A percentile compares a stretch with the other conserved stretches of the same genome.
Evolutionary conservation across 1,284 basidiomycete genomes (phyloP).

Genomic region (Blastosporella zonata): DNA sequence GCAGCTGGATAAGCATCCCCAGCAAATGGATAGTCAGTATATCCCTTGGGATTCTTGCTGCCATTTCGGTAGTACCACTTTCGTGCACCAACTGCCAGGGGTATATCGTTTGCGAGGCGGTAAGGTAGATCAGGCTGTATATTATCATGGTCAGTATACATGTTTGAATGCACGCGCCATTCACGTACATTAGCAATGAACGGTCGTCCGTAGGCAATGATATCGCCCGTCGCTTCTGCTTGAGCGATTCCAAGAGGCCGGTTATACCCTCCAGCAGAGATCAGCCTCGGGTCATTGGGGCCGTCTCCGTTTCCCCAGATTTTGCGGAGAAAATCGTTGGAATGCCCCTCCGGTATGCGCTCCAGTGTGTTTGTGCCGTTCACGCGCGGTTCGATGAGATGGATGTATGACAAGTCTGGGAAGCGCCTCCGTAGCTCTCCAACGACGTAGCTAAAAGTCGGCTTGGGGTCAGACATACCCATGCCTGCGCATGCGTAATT

Average conservation of each 20-base stretch:
- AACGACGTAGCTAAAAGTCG: slow-evolving; percentile 8
- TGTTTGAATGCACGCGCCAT: neutral
- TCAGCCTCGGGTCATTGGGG: slow-evolving; percentile 17
- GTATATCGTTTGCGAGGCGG: slow-evolving; percentile 32
- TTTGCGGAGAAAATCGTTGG: slow-evolving; percentile 20
- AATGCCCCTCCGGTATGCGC: slow-evolving; percentile 1
- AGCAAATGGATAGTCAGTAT: slow-evolving; percentile 36
- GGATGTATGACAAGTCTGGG: slow-evolving; percentile 6
- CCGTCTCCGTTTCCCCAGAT: slow-evolving; percentile 15
- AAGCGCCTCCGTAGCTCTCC: neutral
- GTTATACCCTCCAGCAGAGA: slow-evolving; percentile 29
- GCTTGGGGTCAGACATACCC: slow-evolving; percentile 10
- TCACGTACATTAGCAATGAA: slow-evolving; percentile 40
- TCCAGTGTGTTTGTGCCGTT: slow-evolving; percentile 3
- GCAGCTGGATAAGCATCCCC: neutral
- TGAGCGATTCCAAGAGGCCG: slow-evolving; percentile 31
- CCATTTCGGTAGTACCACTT: slow-evolving; percentile 27
- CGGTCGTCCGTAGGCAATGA: slow-evolving; percentile 43
- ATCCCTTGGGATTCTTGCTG: slow-evolving; percentile 29
- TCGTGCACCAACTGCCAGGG: slow-evolving; percentile 26
- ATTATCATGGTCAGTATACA: neutral
- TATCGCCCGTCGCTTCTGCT: slow-evolving; percentile 32
- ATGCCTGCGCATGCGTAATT: slow-evolving; percentile 1
- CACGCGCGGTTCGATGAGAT: slow-evolving; percentile 15
- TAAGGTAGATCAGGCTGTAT: slow-evolving; percentile 47